Conservation (phyloP, 2,329 filamentous ascomycete species). For the Furcasterigmium furcatum region DNA sequence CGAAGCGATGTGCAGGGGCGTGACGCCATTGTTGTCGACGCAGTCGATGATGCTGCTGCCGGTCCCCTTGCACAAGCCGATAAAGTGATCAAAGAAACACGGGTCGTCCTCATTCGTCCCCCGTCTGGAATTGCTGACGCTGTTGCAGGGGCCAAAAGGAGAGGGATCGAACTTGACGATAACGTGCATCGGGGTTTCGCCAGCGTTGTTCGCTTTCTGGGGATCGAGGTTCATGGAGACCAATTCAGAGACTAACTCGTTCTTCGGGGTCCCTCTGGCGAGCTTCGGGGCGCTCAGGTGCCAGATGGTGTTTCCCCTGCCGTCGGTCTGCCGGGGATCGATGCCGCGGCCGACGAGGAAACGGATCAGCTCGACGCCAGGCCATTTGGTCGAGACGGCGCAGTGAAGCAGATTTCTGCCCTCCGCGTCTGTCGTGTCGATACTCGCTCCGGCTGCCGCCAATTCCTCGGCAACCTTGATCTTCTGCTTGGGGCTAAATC, state of each 20-base stretch:
- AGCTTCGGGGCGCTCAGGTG: not conserved
- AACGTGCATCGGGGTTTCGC: not conserved
- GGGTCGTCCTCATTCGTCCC: not conserved
- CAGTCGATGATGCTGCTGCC: not conserved
- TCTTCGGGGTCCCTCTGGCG: not conserved
- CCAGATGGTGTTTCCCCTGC: conserved; percentile 3
- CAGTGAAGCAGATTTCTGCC: not conserved
- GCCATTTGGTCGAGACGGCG: not conserved
- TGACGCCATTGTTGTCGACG: conserved; percentile 8
- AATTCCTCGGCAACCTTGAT: not conserved
- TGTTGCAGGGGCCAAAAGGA: not conserved
- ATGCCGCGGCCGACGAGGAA: conserved; percentile 1
- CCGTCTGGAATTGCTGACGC: not conserved
- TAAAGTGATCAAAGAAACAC: not conserved
- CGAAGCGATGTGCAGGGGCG: conserved; percentile 20
- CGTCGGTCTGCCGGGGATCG: not conserved
- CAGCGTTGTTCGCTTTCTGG: not conserved
- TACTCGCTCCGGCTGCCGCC: not conserved
- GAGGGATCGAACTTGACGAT: not conserved
- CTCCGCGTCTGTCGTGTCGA: not conserved
- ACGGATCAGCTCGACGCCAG: not conserved
- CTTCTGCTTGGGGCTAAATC: not conserved
- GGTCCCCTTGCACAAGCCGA: not conserved
- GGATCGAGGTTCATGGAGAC: not conserved
- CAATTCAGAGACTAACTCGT: not conserved